Conservation (phyloP, 78 protist genomes). For the Mantamonas sphyraenae region DNA sequence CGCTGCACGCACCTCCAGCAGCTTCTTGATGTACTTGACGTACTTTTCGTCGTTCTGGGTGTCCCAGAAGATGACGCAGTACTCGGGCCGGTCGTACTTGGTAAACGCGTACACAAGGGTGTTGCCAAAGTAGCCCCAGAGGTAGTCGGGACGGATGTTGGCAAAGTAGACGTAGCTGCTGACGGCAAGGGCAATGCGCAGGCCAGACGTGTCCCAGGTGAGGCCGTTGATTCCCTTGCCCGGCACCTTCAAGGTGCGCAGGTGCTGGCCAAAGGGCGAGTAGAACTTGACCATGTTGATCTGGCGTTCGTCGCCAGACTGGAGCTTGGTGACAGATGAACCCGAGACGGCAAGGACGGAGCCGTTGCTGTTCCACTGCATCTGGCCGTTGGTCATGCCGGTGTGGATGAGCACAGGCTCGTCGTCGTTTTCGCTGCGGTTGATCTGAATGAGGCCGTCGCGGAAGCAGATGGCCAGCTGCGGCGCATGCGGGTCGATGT, state of each 20-base stretch:
- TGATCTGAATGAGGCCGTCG: constrained; percentile 58
- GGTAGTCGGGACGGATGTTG: constrained; percentile 61
- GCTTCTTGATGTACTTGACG: constrained; percentile 40
- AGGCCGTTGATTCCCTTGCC: constrained; percentile 29
- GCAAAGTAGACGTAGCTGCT: constrained; percentile 74
- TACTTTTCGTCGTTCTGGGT: constrained; percentile 20
- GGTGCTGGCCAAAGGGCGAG: constrained; percentile 52
- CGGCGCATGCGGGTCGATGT: constrained; percentile 13
- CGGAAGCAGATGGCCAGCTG: constrained; percentile 48
- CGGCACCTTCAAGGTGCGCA: constrained; percentile 39
- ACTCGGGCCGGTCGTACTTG: constrained; percentile 42
- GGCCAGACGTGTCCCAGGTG: constrained; percentile 64
- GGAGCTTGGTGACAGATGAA: background rate
- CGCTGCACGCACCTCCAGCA: constrained; percentile 19
- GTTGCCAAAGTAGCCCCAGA: constrained; percentile 50
- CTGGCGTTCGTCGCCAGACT: background rate
- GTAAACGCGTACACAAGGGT: constrained; percentile 63
- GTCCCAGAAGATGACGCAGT: constrained; percentile 59
- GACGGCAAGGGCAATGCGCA: constrained; percentile 71
- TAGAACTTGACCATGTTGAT: constrained; percentile 50
- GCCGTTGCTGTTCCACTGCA: constrained; percentile 62
- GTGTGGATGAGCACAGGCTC: constrained; percentile 62
- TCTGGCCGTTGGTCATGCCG: constrained; percentile 18
- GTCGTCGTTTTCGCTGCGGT: constrained; percentile 39
- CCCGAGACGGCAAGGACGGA: constrained; percentile 64